Conservation (phyloP, 78 protist species). For the Chrysochromulina tobinii region DNA sequence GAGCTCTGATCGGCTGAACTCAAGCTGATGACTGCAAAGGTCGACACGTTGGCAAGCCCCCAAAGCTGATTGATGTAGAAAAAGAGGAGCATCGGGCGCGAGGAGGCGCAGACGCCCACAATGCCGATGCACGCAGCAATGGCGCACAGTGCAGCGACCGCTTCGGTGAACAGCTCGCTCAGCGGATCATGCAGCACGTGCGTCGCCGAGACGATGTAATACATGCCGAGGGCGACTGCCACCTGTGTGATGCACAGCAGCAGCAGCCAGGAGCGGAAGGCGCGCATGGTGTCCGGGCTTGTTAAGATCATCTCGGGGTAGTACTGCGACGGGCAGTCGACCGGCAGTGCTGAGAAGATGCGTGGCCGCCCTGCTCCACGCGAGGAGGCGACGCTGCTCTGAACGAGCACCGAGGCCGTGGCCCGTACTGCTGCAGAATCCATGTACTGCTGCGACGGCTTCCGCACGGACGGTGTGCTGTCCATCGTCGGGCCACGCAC, state of each 20-base stretch:
- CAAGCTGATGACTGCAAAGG: neutral
- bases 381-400: too few species aligned
- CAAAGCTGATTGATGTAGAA: slow-evolving; percentile 7
- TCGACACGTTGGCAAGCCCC: neutral
- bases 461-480: too few species aligned
- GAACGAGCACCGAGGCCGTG: too few species aligned
- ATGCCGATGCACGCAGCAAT: neutral
- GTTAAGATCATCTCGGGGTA: neutral
- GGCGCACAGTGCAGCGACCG: neutral
- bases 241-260: neutral
- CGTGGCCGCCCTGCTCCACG: too few species aligned
- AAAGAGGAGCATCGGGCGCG: neutral
- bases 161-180: neutral
- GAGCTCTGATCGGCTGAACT: neutral
- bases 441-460: too few species aligned
- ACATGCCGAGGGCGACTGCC: neutral
- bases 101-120: neutral
- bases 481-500: too few species aligned
- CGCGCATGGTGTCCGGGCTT: neutral
- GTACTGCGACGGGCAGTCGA: neutral
- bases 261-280: neutral
- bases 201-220: neutral
- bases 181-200: neutral
- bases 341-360: too few species aligned
- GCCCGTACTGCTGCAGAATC: too few species aligned